Base-by-base conservation (phyloP, 768 basidiomycete genomes). In the Porphyrellus cyaneotinctus region DNA sequence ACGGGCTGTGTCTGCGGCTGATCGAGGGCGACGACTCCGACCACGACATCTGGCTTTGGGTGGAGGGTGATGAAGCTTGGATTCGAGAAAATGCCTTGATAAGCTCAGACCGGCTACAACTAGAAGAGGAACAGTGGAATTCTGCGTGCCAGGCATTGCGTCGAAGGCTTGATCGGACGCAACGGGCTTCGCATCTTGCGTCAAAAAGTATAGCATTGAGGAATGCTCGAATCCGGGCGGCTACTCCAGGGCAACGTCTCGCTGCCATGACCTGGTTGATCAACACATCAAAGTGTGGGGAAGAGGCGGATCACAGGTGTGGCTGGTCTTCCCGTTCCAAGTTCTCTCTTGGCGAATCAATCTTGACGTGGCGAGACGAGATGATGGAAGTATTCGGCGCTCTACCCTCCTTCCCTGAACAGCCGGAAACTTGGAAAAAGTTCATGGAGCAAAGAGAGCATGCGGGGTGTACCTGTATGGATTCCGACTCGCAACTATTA, bases 41-140 rank as follows among this genome's bases (percentile, higher is more conserved):
- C 12, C 26, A 48, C 20, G 47, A 48, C 10, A 17, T 48, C n/a
- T 48, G 47, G 47, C 36, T 48, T 26, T 48, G 47, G 47, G 36
- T 12, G 20, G 47, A 48, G 15, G 26, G 37, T 3, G 47, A 48
- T 13, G 36, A 48, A 26, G 36, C 36, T 38, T 48, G 47, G 47
- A 48, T 48, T n/a, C 35, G n/a, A 31, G 37, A 38, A 37, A 48
- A 48, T 31, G n/a, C 26, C 14, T 4, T 17, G 15, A 1, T 2
- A 15, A 4, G 24, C 9, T 15, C 37, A 11, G 26, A 28, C 3
- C 12, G n/a, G 28, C 5, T 14, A 17, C 47, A 14, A 18, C 47
- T 30, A 4, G n/a, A 38, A 11, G 47, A 48, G 30, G 20, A 12
- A 5, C 24, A 48, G 18, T 31, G 35, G 26, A 30, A 15, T 30